Evolutionary conservation across 768 basidiomycete species (phyloP).

Genomic region (Cystofilobasidium ferigula): DNA sequence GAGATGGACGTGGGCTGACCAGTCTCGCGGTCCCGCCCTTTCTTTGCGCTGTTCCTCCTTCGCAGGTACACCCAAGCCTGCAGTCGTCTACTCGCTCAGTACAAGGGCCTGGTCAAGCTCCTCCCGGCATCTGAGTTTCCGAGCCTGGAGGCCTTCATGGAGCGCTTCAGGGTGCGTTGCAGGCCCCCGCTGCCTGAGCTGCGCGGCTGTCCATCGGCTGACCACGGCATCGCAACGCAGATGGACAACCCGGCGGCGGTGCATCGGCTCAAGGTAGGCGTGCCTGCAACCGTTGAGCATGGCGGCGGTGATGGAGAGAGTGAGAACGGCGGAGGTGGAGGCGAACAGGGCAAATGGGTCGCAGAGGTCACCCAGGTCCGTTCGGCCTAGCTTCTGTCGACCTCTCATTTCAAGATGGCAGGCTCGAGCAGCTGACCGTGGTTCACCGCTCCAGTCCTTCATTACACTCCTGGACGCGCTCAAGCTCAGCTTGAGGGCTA

Average conservation of each 20-base stretch:
- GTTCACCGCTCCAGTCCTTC: constrained; percentile 54
- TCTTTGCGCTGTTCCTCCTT: neutral
- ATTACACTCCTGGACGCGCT: constrained; percentile 99
- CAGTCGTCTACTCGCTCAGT: constrained; percentile 83
- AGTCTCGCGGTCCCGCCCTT: neutral
- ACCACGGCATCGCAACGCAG: constrained; percentile 39
- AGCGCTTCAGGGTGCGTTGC: constrained; percentile 58
- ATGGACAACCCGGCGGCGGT: constrained; percentile 90
- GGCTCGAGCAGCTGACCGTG: neutral
- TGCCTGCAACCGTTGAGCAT: constrained; percentile 94
- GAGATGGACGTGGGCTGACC: neutral
- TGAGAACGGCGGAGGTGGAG: constrained; percentile 43
- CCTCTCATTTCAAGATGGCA: neutral
- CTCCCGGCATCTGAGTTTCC: constrained; percentile 69
- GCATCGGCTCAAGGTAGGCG: constrained; percentile 78
- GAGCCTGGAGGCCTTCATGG: constrained; percentile 82
- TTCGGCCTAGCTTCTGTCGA: neutral
- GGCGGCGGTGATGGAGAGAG: constrained; percentile 45
- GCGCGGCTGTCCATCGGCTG: neutral
- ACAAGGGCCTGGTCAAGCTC: constrained; percentile 94
- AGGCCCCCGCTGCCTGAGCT: neutral
- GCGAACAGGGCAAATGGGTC: constrained; percentile 92
- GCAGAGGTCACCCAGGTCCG: constrained; percentile 90
- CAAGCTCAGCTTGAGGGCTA: constrained; percentile 82
- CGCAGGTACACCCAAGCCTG: constrained; percentile 96